Percentiles rank a stretch among this genome's conserved stretches.
Evolutionary conservation across 495 filamentous ascomycete species (phyloP).

Genomic region (Glutinoglossum americanum): DNA sequence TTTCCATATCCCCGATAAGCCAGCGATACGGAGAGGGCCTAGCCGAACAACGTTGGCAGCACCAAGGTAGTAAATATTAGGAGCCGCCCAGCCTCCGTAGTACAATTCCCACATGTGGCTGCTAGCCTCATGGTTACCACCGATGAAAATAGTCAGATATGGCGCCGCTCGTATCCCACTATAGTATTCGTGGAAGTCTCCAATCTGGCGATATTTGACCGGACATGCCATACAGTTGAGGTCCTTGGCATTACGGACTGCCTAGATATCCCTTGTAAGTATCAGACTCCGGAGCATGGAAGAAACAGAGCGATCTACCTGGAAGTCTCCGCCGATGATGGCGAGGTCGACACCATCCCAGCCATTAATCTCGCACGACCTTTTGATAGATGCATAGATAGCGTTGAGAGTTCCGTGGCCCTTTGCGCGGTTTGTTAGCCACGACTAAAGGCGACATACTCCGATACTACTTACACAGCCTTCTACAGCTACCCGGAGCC

Average conservation of each 20-base stretch:
- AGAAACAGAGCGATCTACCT: constrained; percentile 25
- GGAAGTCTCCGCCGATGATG: constrained; percentile 82
- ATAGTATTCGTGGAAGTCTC: constrained; percentile 89
- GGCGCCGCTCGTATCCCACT: constrained; percentile 55
- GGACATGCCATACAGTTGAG: constrained; percentile 74
- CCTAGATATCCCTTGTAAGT: constrained; percentile 20
- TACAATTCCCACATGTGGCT: constrained; percentile 75
- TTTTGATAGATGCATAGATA: constrained; percentile 59
- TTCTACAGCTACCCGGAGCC: constrained; percentile 40
- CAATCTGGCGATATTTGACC: constrained; percentile 57
- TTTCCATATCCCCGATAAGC: constrained; percentile 85
- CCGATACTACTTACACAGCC: constrained; percentile 40
- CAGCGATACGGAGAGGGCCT: constrained; percentile 72
- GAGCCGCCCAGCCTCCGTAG: constrained; percentile 93
- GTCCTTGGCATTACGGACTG: constrained; percentile 72
- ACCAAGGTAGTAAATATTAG: constrained; percentile 90
- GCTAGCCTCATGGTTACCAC: constrained; percentile 84
- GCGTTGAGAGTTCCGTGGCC: constrained; percentile 79
- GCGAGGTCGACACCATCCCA: constrained; percentile 65
- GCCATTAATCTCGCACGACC: constrained; percentile 35
- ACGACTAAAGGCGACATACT: not conserved
- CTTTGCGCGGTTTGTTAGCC: constrained; percentile 20
- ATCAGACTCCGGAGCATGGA: not conserved
- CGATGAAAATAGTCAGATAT: constrained; percentile 76
- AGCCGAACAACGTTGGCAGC: constrained; percentile 70